Conservation (phyloP, 306 rosid genomes). For the Carpinus viminea region DNA sequence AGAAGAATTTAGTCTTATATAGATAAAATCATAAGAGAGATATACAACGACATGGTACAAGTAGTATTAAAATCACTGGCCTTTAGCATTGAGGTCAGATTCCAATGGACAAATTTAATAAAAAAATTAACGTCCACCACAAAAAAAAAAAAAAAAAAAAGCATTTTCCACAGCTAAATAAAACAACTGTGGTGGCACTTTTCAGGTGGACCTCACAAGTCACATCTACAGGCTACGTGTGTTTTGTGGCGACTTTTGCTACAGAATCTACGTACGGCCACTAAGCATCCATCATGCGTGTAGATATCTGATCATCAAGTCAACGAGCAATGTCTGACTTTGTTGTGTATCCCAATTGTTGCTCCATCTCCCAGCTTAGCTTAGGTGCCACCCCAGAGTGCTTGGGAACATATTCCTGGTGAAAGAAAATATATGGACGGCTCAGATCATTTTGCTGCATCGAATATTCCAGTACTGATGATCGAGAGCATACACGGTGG, state of each 20-base stretch:
- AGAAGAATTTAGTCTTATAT: conserved; percentile 1
- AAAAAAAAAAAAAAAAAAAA: conserved; percentile 1
- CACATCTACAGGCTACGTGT: conserved; percentile 22
- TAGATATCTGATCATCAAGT: conserved; percentile 12
- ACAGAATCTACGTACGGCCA: conserved; percentile 41
- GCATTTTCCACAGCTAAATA: conserved; percentile 41
- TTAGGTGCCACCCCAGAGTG: conserved; percentile 62
- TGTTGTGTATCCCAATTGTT: conserved; percentile 61
- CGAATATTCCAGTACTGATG: not conserved
- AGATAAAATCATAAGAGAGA: conserved; percentile 6
- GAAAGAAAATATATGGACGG: conserved; percentile 31
- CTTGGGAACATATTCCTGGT: conserved; percentile 70
- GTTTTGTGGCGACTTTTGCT: conserved; percentile 19
- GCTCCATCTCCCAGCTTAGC: conserved; percentile 92
- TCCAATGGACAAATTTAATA: conserved; percentile 35
- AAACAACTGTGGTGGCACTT: conserved; percentile 29
- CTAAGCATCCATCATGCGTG: conserved; percentile 22
- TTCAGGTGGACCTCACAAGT: conserved; percentile 29
- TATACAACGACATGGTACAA: conserved; percentile 44
- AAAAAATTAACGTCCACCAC: not conserved
- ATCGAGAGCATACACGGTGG: not conserved
- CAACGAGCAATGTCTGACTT: conserved; percentile 83
- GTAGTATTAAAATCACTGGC: conserved; percentile 19
- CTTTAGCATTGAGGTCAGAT: conserved; percentile 29
- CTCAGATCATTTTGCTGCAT: conserved; percentile 21